These are phyloP conservation scores for Russula abietina DNA, from an alignment of 768 basidiomycete species.

Conservation along the genomic window DNA sequence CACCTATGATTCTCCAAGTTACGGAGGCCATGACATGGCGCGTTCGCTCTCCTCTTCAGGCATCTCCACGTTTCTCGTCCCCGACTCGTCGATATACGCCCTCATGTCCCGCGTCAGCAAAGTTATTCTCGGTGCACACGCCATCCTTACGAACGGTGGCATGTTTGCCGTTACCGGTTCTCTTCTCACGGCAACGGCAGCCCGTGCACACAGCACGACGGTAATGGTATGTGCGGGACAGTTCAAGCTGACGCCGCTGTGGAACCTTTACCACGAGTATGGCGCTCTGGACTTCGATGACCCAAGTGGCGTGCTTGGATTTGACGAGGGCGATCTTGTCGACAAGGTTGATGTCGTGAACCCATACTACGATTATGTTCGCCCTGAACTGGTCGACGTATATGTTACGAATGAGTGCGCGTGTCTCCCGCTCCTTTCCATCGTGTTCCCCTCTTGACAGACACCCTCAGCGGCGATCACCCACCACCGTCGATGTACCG, in stretches of 20 bases:
- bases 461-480: slow-evolving; percentile 73
- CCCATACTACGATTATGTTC: slow-evolving; percentile 95
- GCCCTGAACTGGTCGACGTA: slow-evolving; percentile 85
- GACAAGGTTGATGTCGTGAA: slow-evolving; percentile 91
- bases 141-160: slow-evolving; percentile 94
- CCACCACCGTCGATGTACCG: slow-evolving; percentile 92
- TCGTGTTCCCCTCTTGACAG: slow-evolving; percentile 16
- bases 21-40: slow-evolving; percentile 82
- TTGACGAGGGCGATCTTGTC: slow-evolving; percentile 70
- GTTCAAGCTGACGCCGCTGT: slow-evolving; percentile 90
- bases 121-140: slow-evolving; percentile 89
- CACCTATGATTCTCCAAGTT: slow-evolving; percentile 41
- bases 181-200: slow-evolving; percentile 78
- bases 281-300: slow-evolving; percentile 76
- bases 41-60: slow-evolving; percentile 68
- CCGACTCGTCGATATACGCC: slow-evolving; percentile 92
- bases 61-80: slow-evolving; percentile 94
- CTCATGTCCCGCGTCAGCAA: slow-evolving; percentile 97
- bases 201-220: slow-evolving; percentile 83
- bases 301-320: slow-evolving; percentile 60
- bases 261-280: slow-evolving; percentile 84
- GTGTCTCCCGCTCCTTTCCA: slow-evolving; percentile 21
- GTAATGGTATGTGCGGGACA: slow-evolving; percentile 93
- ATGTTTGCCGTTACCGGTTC: slow-evolving; percentile 89
- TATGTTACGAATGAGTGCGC: slow-evolving; percentile 97